Evolutionary conservation across 805 yeast species (phyloP).

Genomic region (Grigorovia humatica): DNA sequence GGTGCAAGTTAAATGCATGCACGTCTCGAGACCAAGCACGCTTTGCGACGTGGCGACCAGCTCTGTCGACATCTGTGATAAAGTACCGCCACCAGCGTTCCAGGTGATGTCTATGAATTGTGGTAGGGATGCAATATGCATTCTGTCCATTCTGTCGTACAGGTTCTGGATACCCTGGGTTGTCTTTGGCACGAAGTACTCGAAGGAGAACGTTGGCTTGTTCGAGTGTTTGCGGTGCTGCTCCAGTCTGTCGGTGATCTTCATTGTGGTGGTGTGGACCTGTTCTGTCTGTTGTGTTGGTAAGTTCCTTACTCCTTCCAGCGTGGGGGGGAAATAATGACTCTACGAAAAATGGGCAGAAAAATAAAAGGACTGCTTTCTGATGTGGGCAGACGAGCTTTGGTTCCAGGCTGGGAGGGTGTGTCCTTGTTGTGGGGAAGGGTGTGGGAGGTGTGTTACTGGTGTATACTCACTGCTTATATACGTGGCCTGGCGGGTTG

Average conservation of each 20-base stretch:
- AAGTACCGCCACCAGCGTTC: slow-evolving; percentile 89
- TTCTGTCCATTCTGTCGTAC: slow-evolving; percentile 94
- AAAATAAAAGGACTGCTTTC: too few species aligned
- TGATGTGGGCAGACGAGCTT: too few species aligned
- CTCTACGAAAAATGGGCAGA: too few species aligned
- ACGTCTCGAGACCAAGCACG: slow-evolving; percentile 85
- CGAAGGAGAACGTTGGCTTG: slow-evolving; percentile 80
- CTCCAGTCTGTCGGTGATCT: slow-evolving; percentile 32
- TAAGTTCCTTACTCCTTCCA: too few species aligned
- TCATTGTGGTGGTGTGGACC: slow-evolving; percentile 28
- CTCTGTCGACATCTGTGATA: slow-evolving; percentile 76
- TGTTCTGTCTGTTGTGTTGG: too few species aligned
- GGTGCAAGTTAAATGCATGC: slow-evolving; percentile 97
- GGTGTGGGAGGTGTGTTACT: too few species aligned
- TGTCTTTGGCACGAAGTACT: slow-evolving; percentile 95
- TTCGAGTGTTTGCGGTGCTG: slow-evolving; percentile 23
- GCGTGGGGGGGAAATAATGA: too few species aligned
- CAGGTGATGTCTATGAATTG: slow-evolving; percentile 92
- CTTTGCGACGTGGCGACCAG: slow-evolving; percentile 86
- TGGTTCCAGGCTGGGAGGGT: too few species aligned
- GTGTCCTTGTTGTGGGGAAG: too few species aligned
- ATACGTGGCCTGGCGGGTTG: too few species aligned
- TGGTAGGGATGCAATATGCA: slow-evolving; percentile 79
- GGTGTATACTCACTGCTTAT: too few species aligned
- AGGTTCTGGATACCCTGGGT: slow-evolving; percentile 93